Base-by-base conservation (phyloP, 176 grass and related monocot genomes). In the Phoenix dactylifera region DNA sequence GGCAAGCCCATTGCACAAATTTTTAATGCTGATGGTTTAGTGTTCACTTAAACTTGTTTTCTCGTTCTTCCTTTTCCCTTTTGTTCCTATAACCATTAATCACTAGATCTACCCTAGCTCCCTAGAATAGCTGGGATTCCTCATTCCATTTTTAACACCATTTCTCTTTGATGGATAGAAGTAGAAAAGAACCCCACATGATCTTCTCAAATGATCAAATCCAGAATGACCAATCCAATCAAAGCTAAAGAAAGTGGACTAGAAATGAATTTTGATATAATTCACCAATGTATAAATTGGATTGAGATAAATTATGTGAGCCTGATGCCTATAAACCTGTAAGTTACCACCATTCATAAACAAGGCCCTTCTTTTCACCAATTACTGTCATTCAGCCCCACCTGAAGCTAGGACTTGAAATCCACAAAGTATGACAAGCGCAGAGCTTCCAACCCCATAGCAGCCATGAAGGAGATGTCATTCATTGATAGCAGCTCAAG, bases 1-100 rank as follows among this genome's bases (percentile, higher is more conserved):
- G 71, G 93, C 69, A 97, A 73, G 7, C 93, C 93, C 93, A 97
- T 91, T 72, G 23, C 52, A 35, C 1, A 14, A 44, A 12, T 44
- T 44, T 28, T 10, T 44, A 44, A 44, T 44, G 10, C 35, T 14
- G 35, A 12, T 44, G 35, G 19, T 48, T 7, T 55, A 73, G 15
- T 14, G 29, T 25, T 28, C 15, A 58, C 4, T 15, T 26, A 7
- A 56, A 44, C 16, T 23, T 25, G 24, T 29, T 22, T 22, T 16
- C 44, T 60, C 20, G 15, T 29, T 25, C 17, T 51, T 51, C 16
- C 17, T 60, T 49, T 48, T 29, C 4, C 24, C 17, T 44, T 25
- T 29, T 15, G 7, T 49, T 70, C 20, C 23, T 60, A 29, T 60
- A 24, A 26, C 24, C 17, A 3, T 22, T 29, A 51, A 60, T 1